Evolutionary conservation across 2,329 filamentous ascomycete genomes (phyloP), one percentile per base, ranked within the genome.

Genomic region (Sporothrix phasma): DNA sequence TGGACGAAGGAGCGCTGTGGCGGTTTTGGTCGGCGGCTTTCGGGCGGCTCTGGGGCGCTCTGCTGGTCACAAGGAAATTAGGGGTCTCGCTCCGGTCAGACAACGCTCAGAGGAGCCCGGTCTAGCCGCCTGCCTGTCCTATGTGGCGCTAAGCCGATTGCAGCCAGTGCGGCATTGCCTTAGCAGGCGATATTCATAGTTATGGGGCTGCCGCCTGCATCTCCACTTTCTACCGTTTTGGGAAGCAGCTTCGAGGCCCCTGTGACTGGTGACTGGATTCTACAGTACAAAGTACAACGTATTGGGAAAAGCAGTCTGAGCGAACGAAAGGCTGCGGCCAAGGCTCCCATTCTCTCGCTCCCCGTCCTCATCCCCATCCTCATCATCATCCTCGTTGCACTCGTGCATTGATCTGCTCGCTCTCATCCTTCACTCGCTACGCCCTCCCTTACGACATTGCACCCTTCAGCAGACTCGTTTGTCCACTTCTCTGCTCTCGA

Each of bases 131-230:
- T 59, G 5, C 34, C 5, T 47, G 22, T 19, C 24, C 1, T 6
- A 11, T 37, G 15, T 3, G 29, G 62, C 62, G 54, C 62, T 64
- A 64, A 51, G 34, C 62, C 34, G 53, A 53, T 64, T 64, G 54
- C 46, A 54, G 61, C 26, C 41, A 47, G 31, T 37, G 19, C 4
- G 22, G 43, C 61, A 54, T 3, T 24, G 26, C 19, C n/a, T n/a
- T n/a, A n/a, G n/a, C n/a, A n/a, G n/a, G n/a, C 37, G 61, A 26
- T 39, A 49, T 37, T 37, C 34, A 26, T 19, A 17, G 24, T 7
- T 2, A 2, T 29, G 39, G 26, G 26, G 26, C 49, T 31, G 41
- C 31, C 19, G 41, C 43, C 34, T 43, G 39, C 17, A 26, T 39
- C 59, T 61, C 59, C 59, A 61, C 59, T 61, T 51, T 47, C 58